Percentiles rank a stretch among this genome's conserved stretches.
phyloP scores from a whole-genome alignment of 345 rosid genomes.

The Gossypium sturtianum region DNA sequence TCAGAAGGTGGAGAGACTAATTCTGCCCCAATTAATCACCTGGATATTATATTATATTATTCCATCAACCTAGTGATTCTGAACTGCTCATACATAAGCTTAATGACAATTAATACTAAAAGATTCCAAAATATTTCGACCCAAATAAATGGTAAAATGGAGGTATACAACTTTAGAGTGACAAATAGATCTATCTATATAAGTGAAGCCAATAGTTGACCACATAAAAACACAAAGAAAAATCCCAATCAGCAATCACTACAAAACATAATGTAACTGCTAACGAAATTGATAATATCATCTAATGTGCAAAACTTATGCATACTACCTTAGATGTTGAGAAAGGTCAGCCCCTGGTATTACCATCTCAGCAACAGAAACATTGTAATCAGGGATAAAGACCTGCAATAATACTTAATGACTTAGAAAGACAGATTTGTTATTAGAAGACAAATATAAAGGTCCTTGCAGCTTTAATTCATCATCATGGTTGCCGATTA shows the following conservation, averaged over 20 bases:
- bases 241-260: background rate
- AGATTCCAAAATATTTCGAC: background rate
- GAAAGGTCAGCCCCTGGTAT: slow-evolving; percentile 50
- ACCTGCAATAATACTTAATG: slow-evolving; percentile 23
- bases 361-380: slow-evolving; percentile 47
- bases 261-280: background rate
- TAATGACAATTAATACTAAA: background rate
- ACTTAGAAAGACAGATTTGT: background rate
- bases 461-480: background rate
- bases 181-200: background rate
- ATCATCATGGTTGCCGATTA: background rate
- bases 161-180: background rate
- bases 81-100: background rate
- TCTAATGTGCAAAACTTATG: background rate
- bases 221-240: background rate
- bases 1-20: background rate
- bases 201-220: background rate
- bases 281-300: background rate
- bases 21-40: background rate
- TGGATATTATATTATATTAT: background rate
- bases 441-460: background rate
- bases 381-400: slow-evolving; percentile 46
- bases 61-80: background rate
- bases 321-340: slow-evolving; percentile 39
- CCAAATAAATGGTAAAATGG: background rate